Evolutionary conservation across 768 basidiomycete genomes (phyloP).

Genomic region (Podaxis carcinomalis): DNA sequence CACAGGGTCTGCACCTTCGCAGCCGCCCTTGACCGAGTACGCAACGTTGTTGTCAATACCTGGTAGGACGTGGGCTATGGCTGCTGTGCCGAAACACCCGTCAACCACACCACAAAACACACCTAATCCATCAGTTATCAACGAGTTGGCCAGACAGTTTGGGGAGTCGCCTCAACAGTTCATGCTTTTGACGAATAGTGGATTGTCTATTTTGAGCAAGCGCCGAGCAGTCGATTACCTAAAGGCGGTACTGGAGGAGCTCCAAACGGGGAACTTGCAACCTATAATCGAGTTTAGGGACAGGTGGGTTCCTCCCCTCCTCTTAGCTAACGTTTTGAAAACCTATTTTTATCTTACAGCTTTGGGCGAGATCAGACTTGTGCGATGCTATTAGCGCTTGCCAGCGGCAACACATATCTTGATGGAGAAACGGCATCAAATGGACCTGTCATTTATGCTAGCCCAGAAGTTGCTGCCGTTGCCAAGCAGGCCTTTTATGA

Average conservation of each 20-base stretch:
- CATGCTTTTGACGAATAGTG: slow-evolving; percentile 84
- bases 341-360: slow-evolving; percentile 33
- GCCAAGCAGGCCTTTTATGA: slow-evolving; percentile 88
- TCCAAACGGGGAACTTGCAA: slow-evolving; percentile 73
- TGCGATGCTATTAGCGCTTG: slow-evolving; percentile 85
- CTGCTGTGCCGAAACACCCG: slow-evolving; percentile 39
- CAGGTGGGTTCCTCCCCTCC: slow-evolving; percentile 40
- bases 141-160: slow-evolving; percentile 82
- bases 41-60: slow-evolving; percentile 74
- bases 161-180: slow-evolving; percentile 74
- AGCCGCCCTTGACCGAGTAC: slow-evolving; percentile 72
- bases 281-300: slow-evolving; percentile 82
- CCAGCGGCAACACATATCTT: slow-evolving; percentile 79
- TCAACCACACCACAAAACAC: slow-evolving; percentile 30
- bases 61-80: slow-evolving; percentile 83
- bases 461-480: slow-evolving; percentile 59
- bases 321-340: slow-evolving; percentile 5
- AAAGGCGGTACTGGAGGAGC: slow-evolving; percentile 75
- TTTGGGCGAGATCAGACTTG: slow-evolving; percentile 92
- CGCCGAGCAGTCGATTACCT: slow-evolving; percentile 84
- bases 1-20: slow-evolving; percentile 28
- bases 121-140: slow-evolving; percentile 55
- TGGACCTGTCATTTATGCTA: slow-evolving; percentile 44
- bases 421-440: slow-evolving; percentile 48
- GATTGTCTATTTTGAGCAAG: slow-evolving; percentile 76